Evolutionary conservation across 441 rosid genomes (phyloP), one percentile per base, ranked within the genome.

Genomic region (Arabidopsis hybrid): DNA sequence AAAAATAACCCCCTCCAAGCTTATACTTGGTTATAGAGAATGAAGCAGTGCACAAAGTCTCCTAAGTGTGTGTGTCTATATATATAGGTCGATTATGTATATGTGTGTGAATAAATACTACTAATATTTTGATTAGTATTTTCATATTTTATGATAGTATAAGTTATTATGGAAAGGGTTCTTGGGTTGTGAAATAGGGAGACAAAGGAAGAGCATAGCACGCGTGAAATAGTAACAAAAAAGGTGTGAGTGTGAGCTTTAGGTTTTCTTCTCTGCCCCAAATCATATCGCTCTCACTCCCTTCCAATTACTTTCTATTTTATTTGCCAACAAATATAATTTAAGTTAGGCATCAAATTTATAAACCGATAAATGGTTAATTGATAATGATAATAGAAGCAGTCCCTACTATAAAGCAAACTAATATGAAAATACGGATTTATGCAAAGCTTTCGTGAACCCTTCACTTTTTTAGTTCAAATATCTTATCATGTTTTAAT

Each of bases 181-280:
- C 50, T 77, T 77, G 77, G 80, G 80, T 60, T 72, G 69, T 77
- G 77, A 72, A 77, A 72, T 72, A 18, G 73, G 80, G 80, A 66
- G 80, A 77, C 80, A 77, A 60, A 68, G 60, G 73, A 71, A 72
- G 69, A 72, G 66, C 77, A 71, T n/a, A 65, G 69, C 80, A 77
- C 65, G 80, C 80, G 73, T 72, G 80, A 72, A 71, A 77, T 60
- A 77, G 69, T 52, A 71, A 65, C 34, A 47, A 6, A 57, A 77
- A 71, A 66, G 69, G 26, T 21, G 26, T 21, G 39, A 31, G 32
- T 60, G 53, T 59, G 60, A 72, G 47, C 76, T 71, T 75, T 75
- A 18, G 50, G 65, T 36, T 69, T 62, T 69, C 65, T 43, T 59
- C 57, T 65, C 67, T 71, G 72, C 58, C 56, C 57, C 55, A 38